A percentile compares a stretch with the other conserved stretches of the same genome.
Evolutionary conservation across 1,284 basidiomycete genomes (phyloP).

Genomic region (Trichosporon sp.): DNA sequence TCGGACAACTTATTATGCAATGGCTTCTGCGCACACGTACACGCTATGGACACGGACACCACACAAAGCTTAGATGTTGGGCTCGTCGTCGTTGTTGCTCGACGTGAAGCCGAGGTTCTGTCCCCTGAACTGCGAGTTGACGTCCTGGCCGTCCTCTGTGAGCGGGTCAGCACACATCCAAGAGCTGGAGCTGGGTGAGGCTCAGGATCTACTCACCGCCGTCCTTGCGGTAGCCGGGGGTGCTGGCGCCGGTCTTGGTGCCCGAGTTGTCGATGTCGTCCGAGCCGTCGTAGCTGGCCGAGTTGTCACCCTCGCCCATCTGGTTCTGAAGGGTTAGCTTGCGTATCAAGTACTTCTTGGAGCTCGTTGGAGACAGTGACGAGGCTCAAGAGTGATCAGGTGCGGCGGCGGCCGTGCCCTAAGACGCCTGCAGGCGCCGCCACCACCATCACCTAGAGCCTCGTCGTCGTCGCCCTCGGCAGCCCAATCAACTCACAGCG

Average conservation of each 20-base stretch:
- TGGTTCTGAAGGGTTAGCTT: slow-evolving; percentile 35
- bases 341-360: no score
- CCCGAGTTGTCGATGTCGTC: slow-evolving; percentile 29
- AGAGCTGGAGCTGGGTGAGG: not conserved
- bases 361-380: no score
- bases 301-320: slow-evolving; percentile 33
- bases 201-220: slow-evolving; percentile 36
- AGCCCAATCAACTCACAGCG: slow-evolving; percentile 27
- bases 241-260: slow-evolving; percentile 44
- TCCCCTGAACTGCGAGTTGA: slow-evolving; percentile 31
- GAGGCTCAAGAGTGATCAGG: no score
- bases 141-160: slow-evolving; percentile 28
- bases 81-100: slow-evolving; percentile 34
- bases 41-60: not conserved
- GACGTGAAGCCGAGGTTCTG: slow-evolving; percentile 33
- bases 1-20: slow-evolving; percentile 18
- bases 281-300: slow-evolving; percentile 6
- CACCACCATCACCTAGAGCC: not conserved
- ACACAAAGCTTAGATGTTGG: slow-evolving; percentile 29
- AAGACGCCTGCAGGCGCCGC: not conserved
- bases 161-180: not conserved
- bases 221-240: slow-evolving; percentile 46
- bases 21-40: slow-evolving; percentile 16
- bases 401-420: not conserved
- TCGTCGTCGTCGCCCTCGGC: not conserved